Evolutionary conservation across 192 early-diverging fungal genomes (phyloP), one percentile per base, ranked within the genome.

Genomic region (Diversispora eburnea): DNA sequence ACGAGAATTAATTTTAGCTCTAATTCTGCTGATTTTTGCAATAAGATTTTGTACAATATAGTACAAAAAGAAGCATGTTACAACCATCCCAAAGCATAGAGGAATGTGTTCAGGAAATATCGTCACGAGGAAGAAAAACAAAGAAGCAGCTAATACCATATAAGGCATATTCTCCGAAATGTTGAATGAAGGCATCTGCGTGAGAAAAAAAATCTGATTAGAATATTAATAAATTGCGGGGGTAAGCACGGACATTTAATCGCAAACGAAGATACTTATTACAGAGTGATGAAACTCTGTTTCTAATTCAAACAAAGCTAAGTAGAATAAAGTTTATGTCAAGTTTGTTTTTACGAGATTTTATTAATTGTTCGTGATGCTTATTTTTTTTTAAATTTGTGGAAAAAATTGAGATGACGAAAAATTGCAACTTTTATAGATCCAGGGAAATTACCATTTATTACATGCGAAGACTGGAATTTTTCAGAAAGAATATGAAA

Each of bases 221-320:
- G 57, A 58, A 58, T 20, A 58, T 58, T 58, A 58, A 58, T 3
- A n/a, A n/a, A n/a, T n/a, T n/a, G n/a, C 22, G 17, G 8, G 3
- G 22, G 2, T 5, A 58, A 0, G 17, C 57, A 58, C 2, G 57
- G 22, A 17, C 17, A 58, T 58, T 58, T 58, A 20, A 58, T n/a
- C n/a, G n/a, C n/a, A n/a, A n/a, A n/a, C n/a, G n/a, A n/a, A n/a
- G n/a, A 20, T 58, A 58, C 56, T 17, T 58, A 58, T 58, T 58
- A 58, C 17, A 17, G 56, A 58, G 22, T 58, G 17, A 58, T 58
- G 56, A 48, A 58, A 58, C 22, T 58, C 22, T 58, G 56, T 58
- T 58, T 58, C 56, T 58, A 58, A 58, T 58, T 58, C 22, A 25
- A 58, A 20, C 22, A 58, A 58, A 58, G 56, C 56, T 58, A 58